A percentile compares a stretch with the other conserved stretches of the same genome.
Conservation (phyloP, 257 asterid species). For the Oldenlandia corymbosa region DNA sequence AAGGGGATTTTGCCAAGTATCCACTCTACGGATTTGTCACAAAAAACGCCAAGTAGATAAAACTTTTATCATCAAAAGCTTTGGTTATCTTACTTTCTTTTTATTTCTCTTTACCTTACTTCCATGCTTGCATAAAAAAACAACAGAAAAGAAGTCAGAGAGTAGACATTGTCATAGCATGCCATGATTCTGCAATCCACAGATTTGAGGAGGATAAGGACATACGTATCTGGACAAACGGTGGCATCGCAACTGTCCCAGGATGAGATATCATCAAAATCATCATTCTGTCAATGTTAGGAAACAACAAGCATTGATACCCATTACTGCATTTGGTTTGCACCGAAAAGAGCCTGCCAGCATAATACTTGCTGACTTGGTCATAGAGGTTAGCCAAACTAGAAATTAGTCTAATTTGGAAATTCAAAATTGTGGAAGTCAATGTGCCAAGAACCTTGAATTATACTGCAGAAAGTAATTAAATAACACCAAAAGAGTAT, state of each 20-base stretch:
- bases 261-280: constrained; percentile 34
- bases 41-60: background rate
- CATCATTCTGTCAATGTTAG: constrained; percentile 34
- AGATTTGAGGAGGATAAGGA: background rate
- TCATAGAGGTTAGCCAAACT: background rate
- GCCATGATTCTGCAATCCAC: background rate
- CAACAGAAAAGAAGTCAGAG: background rate
- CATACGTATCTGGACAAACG: constrained; percentile 75
- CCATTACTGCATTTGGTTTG: background rate
- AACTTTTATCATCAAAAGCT: background rate
- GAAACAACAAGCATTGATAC: constrained; percentile 18
- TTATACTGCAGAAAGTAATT: background rate
- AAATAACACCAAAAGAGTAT: background rate
- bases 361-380: background rate
- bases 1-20: too few relatives aligned
- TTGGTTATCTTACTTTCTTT: too few relatives aligned
- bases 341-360: background rate
- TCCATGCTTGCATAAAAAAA: background rate
- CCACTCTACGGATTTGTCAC: background rate
- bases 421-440: background rate
- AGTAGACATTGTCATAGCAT: background rate
- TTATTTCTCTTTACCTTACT: too few relatives aligned
- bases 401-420: too few relatives aligned
- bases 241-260: constrained; percentile 47
- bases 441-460: background rate